Percentiles rank a stretch among this genome's conserved stretches.
Evolutionary conservation across 495 filamentous ascomycete species (phyloP).

Genomic region (Aspergillus sclerotiicarbonarius): DNA sequence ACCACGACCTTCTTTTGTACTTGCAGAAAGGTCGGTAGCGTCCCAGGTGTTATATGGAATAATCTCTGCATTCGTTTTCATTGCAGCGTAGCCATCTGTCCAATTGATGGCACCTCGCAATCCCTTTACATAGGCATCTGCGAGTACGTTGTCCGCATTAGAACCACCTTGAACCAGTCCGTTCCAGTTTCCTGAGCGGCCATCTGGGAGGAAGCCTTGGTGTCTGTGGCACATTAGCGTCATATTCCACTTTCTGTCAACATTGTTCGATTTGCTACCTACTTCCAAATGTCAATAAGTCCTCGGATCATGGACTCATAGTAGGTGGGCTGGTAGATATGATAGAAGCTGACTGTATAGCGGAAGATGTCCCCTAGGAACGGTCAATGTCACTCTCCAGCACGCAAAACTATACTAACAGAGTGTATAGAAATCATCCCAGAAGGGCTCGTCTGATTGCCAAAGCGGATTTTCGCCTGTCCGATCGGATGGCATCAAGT

Average conservation of each 20-base stretch:
- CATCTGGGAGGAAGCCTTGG: conserved; percentile 55
- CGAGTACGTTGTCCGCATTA: conserved; percentile 54
- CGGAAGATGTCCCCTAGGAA: conserved; percentile 34
- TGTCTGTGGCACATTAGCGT: conserved; percentile 33
- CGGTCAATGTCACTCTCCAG: not conserved
- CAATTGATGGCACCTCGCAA: conserved; percentile 53
- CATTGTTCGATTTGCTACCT: conserved; percentile 14
- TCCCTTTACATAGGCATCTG: conserved; percentile 38
- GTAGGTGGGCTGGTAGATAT: conserved; percentile 61
- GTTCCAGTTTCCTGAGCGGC: conserved; percentile 59
- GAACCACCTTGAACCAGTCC: conserved; percentile 72
- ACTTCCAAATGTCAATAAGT: conserved; percentile 42
- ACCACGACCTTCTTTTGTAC: conserved; percentile 65
- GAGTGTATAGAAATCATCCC: conserved; percentile 55
- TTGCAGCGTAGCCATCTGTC: conserved; percentile 51
- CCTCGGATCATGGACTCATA: conserved; percentile 64
- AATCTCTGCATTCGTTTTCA: conserved; percentile 72
- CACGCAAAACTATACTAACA: conserved; percentile 21
- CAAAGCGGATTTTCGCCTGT: conserved; percentile 73
- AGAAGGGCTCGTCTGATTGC: conserved; percentile 65
- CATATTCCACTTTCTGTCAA: not conserved
- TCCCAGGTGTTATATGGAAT: conserved; percentile 67
- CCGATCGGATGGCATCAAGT: conserved; percentile 67
- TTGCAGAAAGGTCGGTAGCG: conserved; percentile 52
- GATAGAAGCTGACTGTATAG: conserved; percentile 54